phyloP scores from a whole-genome alignment of 257 asterid genomes.

The Solanum sejunctum region DNA sequence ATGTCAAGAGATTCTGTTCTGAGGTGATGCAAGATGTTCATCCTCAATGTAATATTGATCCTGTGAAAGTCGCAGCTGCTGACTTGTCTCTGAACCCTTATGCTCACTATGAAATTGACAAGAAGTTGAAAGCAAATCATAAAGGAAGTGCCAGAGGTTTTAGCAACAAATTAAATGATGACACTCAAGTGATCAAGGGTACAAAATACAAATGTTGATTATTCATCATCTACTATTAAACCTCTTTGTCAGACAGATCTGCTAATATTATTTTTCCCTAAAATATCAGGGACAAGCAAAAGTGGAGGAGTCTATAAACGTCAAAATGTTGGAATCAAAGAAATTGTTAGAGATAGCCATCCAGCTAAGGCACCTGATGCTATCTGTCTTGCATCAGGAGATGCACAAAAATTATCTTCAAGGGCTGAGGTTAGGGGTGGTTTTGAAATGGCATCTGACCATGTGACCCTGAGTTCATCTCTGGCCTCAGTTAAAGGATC shows the following conservation, averaged over 20 bases:
- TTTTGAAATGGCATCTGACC: conserved; percentile 4
- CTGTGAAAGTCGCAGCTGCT: conserved; percentile 35
- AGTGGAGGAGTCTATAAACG: conserved; percentile 36
- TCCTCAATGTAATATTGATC: conserved; percentile 32
- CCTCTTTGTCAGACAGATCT: not conserved
- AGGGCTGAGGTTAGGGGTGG: conserved; percentile 10
- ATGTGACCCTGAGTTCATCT: not conserved
- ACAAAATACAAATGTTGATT: not conserved
- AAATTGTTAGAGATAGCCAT: conserved; percentile 15
- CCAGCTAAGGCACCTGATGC: conserved; percentile 5
- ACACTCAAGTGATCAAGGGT: conserved; percentile 22
- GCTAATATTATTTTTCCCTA: conserved; percentile 12
- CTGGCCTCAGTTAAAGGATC: conserved; percentile 3
- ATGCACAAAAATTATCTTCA: conserved; percentile 4
- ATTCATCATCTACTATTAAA: not conserved
- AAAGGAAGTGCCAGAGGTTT: conserved; percentile 15
- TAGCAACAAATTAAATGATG: conserved; percentile 19
- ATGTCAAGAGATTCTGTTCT: conserved; percentile 61
- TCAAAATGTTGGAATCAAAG: conserved; percentile 32
- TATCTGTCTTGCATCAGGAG: conserved; percentile 8
- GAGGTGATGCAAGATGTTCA: conserved; percentile 68
- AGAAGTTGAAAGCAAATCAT: conserved; percentile 23
- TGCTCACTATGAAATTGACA: conserved; percentile 20
- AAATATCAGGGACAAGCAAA: conserved; percentile 18
- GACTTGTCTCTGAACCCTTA: conserved; percentile 36